A percentile compares a stretch with the other conserved stretches of the same genome.
These are phyloP conservation scores for Boletus patriciae DNA, from an alignment of 768 basidiomycete species.

Conservation along the genomic window DNA sequence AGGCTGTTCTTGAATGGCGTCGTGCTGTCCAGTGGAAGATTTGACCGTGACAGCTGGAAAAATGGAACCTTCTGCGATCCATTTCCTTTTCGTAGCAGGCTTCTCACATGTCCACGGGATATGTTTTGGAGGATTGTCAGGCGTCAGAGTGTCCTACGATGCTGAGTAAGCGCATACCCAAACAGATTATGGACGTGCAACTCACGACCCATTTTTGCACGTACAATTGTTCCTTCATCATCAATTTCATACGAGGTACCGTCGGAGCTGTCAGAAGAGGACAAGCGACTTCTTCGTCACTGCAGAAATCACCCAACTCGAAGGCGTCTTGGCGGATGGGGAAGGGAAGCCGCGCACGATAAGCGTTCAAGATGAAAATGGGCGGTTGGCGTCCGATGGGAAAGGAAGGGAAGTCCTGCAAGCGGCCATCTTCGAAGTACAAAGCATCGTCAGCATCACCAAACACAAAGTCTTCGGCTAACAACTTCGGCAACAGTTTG, in stretches of 20 bases:
- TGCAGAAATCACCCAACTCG: slow-evolving; percentile 19
- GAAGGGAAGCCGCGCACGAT: slow-evolving; percentile 27
- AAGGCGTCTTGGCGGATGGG: slow-evolving; percentile 19
- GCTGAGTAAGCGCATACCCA: slow-evolving; percentile 7
- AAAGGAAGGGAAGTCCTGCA: slow-evolving; percentile 33
- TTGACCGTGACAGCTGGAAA: slow-evolving; percentile 20
- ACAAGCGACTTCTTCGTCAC: slow-evolving; percentile 16
- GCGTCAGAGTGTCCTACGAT: slow-evolving; percentile 21
- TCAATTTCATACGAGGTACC: slow-evolving; percentile 35
- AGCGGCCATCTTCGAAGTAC: slow-evolving; percentile 12
- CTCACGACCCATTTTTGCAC: slow-evolving; percentile 38
- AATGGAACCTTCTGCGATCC: slow-evolving; percentile 35
- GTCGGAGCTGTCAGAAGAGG: slow-evolving; percentile 34
- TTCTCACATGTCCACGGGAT: slow-evolving; percentile 31
- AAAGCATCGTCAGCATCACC: slow-evolving; percentile 12
- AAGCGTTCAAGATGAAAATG: slow-evolving; percentile 27
- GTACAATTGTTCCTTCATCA: slow-evolving; percentile 37
- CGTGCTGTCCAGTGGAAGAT: slow-evolving; percentile 2
- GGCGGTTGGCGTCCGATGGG: slow-evolving; percentile 27
- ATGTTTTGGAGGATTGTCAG: slow-evolving; percentile 27
- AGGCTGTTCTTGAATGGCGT: neutral
- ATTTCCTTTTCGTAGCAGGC: slow-evolving; percentile 19
- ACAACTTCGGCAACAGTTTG: slow-evolving; percentile 18
- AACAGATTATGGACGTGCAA: neutral
- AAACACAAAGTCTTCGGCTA: slow-evolving; percentile 22